Evolutionary conservation across 371 early-diverging fungal genomes (phyloP).

Genomic region (Parasitella parasitica): DNA sequence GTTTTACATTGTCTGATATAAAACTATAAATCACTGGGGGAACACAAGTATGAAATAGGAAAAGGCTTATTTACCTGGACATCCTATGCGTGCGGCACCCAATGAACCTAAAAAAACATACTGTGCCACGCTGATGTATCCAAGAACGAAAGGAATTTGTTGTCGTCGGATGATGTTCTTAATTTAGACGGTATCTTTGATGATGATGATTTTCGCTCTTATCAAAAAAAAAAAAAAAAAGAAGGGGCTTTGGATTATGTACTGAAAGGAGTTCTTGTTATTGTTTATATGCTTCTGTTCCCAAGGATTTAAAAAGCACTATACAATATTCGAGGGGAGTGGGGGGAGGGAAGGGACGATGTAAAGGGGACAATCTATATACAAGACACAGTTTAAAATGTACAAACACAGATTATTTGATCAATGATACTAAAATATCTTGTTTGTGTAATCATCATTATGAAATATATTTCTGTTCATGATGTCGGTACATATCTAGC

Average conservation of each 20-base stretch:
- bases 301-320: not conserved
- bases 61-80: not conserved
- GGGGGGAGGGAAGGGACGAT: not conserved
- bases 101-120: not conserved
- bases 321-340: not conserved
- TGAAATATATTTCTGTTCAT: not conserved
- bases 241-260: not conserved
- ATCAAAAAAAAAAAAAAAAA: not conserved
- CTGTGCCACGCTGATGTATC: not conserved
- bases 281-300: not conserved
- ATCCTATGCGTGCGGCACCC: not conserved
- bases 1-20: too few species aligned
- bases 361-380: not conserved
- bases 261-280: not conserved
- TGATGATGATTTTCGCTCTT: not conserved
- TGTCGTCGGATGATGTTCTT: not conserved
- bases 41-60: not conserved
- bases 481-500: not conserved
- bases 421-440: constrained; percentile 1
- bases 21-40: not conserved
- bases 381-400: too few species aligned
- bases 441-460: not conserved
- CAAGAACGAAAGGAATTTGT: not conserved
- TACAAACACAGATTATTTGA: constrained; percentile 1
- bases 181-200: not conserved